Evolutionary conservation across 345 rosid species (phyloP).

Genomic region (Linum trigynum): DNA sequence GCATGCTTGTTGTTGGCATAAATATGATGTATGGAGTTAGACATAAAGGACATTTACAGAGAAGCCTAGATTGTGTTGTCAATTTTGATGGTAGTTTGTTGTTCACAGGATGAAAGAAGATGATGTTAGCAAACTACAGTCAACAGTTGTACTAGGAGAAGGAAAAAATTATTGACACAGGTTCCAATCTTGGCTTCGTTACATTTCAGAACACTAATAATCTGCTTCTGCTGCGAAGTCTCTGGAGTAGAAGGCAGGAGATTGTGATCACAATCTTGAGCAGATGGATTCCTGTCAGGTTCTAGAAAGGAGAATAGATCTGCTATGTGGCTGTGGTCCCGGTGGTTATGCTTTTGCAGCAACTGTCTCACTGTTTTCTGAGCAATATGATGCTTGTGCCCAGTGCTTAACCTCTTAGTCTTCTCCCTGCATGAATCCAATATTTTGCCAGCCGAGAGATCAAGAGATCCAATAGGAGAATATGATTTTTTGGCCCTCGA

Average conservation of each 20-base stretch:
- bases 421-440: conserved; percentile 33
- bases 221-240: conserved; percentile 21
- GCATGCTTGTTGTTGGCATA: too few relatives aligned
- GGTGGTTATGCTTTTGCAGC: conserved; percentile 41
- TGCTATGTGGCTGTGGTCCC: conserved; percentile 36
- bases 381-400: conserved; percentile 27
- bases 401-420: conserved; percentile 24
- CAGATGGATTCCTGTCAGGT: conserved; percentile 27
- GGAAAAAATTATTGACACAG: too few relatives aligned
- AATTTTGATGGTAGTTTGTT: too few relatives aligned
- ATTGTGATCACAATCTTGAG: conserved; percentile 13
- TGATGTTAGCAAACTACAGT: neutral
- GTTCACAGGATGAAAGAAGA: too few relatives aligned
- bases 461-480: conserved; percentile 35
- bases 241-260: conserved; percentile 40
- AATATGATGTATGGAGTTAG: too few relatives aligned
- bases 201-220: neutral
- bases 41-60: too few relatives aligned
- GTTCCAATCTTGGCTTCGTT: too few relatives aligned
- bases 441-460: conserved; percentile 67
- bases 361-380: conserved; percentile 52
- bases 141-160: too few relatives aligned
- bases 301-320: conserved; percentile 74
- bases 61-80: too few relatives aligned
- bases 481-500: conserved; percentile 38